Base-by-base conservation (phyloP, 805 yeast genomes). In the Phaffomyces thermotolerans region DNA sequence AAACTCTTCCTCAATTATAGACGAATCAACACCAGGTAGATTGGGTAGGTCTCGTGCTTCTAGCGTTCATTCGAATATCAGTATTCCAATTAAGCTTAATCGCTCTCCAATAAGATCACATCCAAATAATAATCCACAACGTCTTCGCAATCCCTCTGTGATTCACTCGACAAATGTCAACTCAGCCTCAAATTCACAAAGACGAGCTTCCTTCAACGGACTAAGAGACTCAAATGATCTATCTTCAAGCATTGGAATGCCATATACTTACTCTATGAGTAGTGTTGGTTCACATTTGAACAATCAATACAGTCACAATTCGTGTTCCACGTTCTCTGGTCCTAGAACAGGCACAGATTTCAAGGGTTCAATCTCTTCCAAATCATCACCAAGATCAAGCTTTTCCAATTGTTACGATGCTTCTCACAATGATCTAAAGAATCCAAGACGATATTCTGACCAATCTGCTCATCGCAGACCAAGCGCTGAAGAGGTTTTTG, bases 401-500 rank as follows among this genome's bases (percentile, higher is more conserved):
- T 37, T 51, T 27, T 34, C 54, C 1, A 43, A 47, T 4, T 27
- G 34, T 9, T 2, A 27, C 4, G 36, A 47, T 22, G 50, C 44
- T 17, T 18, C 41, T 9, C 36, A 35, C 25, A 34, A 40, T 30
- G 44, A 45, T 4, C 31, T 49, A 14, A 34, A 47, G 4, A 41
- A 38, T 18, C 14, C 29, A 27, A 48, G 58, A 41, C 52, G 56
- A 25, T 51, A 47, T 39, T 47, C 53, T 22, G 57, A 54, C 36
- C 43, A 44, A 4, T 15, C 48, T 7, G 5, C 6, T 15, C 36
- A 41, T 40, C 33, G 43, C 20, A 41, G 54, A 35, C 59, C 66
- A 34, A 64, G 63, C 33, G 65, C 69, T 8, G 81, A 73, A 25
- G 74, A 76, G 48, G 66, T 76, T 17, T 71, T 78, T 33, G 80